Evolutionary conservation across 1,284 basidiomycete genomes (phyloP).

Genomic region (Malassezia arunalokei): DNA sequence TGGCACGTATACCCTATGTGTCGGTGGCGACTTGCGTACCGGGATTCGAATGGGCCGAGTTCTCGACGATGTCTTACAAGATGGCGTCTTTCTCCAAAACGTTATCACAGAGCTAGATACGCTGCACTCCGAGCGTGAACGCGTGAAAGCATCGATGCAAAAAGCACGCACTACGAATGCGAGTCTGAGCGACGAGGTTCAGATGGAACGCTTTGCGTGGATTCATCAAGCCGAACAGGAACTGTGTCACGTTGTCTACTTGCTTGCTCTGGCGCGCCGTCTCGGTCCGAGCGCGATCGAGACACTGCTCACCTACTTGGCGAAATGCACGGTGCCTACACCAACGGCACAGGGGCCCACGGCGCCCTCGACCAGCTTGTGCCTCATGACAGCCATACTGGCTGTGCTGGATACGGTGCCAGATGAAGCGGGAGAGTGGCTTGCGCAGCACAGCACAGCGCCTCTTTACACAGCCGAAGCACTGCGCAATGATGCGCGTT

Average conservation of each 20-base stretch:
- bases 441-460: slow-evolving; percentile 6
- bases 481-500: slow-evolving; percentile 17
- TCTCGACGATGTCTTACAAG: slow-evolving; percentile 24
- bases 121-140: slow-evolving; percentile 21
- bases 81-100: background rate
- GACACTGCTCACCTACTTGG: slow-evolving; percentile 18
- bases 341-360: slow-evolving; percentile 9
- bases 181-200: slow-evolving; percentile 36
- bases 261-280: slow-evolving; percentile 33
- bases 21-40: slow-evolving; percentile 28
- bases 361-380: slow-evolving; percentile 52
- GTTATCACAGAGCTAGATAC: slow-evolving; percentile 22
- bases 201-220: slow-evolving; percentile 34
- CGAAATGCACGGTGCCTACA: slow-evolving; percentile 8
- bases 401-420: slow-evolving; percentile 57
- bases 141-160: slow-evolving; percentile 24
- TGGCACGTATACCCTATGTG: slow-evolving; percentile 33
- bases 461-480: slow-evolving; percentile 2
- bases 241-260: slow-evolving; percentile 35
- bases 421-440: slow-evolving; percentile 44
- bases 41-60: slow-evolving; percentile 35
- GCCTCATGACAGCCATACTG: slow-evolving; percentile 60
- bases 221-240: slow-evolving; percentile 34
- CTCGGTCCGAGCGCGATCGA: slow-evolving; percentile 24
- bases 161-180: background rate